These are phyloP conservation scores for Silene coronaria DNA, from an alignment of 179 eudicot species.

Conservation along the genomic window DNA sequence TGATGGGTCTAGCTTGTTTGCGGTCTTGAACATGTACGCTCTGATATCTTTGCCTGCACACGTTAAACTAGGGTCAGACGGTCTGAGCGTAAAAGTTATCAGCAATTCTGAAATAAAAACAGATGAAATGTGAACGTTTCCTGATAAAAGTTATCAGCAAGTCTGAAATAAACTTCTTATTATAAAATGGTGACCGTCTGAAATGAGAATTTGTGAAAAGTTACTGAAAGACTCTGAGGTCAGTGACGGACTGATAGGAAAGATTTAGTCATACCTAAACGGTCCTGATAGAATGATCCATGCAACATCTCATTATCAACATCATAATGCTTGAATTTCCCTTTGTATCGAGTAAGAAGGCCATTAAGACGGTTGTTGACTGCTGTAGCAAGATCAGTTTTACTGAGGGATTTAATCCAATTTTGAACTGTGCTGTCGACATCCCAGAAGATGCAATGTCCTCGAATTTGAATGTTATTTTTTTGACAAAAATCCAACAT, in stretches of 20 bases:
- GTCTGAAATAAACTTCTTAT: no score
- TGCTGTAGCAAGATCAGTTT: constrained; percentile 42
- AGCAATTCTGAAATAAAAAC: no score
- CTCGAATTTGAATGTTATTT: constrained; percentile 57
- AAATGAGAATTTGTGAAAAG: no score
- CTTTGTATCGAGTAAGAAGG: constrained; percentile 72
- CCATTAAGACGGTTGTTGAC: constrained; percentile 60
- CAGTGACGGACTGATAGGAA: no score
- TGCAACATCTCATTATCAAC: constrained; percentile 91
- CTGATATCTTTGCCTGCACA: constrained; percentile 43
- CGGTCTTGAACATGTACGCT: constrained; percentile 67
- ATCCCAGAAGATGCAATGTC: constrained; percentile 94
- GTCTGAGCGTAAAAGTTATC: no score
- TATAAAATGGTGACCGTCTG: no score
- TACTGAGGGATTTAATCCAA: constrained; percentile 50
- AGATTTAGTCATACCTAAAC: constrained; percentile 19
- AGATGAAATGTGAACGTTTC: no score
- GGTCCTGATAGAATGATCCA: constrained; percentile 73
- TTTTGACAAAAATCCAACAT: constrained; percentile 51
- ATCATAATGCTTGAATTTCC: constrained; percentile 74
- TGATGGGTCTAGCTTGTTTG: constrained; percentile 63
- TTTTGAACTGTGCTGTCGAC: constrained; percentile 48
- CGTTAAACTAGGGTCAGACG: no score
- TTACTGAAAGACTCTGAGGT: no score
- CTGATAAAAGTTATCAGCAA: no score